A percentile compares a stretch with the other conserved stretches of the same genome.
phyloP scores from a whole-genome alignment of 2,329 filamentous ascomycete genomes.

The Exophiala sp. region DNA sequence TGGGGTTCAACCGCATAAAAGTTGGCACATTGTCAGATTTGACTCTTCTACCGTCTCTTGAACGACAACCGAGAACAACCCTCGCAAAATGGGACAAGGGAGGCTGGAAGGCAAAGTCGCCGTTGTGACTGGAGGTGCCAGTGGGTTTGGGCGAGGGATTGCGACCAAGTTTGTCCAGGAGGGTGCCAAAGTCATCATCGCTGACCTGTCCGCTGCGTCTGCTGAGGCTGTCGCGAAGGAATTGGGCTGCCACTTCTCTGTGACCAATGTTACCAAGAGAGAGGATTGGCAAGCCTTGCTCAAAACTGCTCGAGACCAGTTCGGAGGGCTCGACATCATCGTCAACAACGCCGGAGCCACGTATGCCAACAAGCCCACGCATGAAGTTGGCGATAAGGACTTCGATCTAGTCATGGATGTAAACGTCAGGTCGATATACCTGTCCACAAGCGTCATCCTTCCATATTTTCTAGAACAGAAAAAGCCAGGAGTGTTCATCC shows the following conservation, averaged over 20 bases:
- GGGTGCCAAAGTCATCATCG: slow-evolving; percentile 37
- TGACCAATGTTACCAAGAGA: slow-evolving; percentile 24
- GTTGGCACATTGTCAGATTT: no score
- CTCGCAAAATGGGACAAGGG: no score
- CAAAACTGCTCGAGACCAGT: slow-evolving; percentile 38
- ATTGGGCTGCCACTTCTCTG: slow-evolving; percentile 19
- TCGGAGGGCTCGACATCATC: slow-evolving; percentile 46
- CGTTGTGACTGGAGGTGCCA: slow-evolving; percentile 41
- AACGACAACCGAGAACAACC: no score
- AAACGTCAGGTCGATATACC: slow-evolving; percentile 33
- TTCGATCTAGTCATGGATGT: slow-evolving; percentile 47
- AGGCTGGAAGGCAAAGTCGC: slow-evolving; percentile 39
- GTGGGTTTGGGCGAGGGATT: slow-evolving; percentile 40
- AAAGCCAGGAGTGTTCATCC: slow-evolving; percentile 21
- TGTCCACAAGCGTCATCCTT: slow-evolving; percentile 23
- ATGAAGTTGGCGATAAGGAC: slow-evolving; percentile 41
- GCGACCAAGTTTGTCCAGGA: slow-evolving; percentile 35
- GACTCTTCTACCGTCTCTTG: no score
- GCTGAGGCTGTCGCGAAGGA: slow-evolving; percentile 20
- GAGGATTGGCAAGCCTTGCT: slow-evolving; percentile 34
- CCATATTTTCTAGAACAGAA: slow-evolving; percentile 24
- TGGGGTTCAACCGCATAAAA: no score
- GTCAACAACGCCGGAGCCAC: slow-evolving; percentile 49
- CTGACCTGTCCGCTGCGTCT: slow-evolving; percentile 22
- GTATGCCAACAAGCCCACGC: slow-evolving; percentile 39